Percentiles rank a stretch among this genome's conserved stretches.
These are phyloP conservation scores for Aspergillus sp. DNA, from an alignment of 2,329 filamentous ascomycete genomes.

Conservation along the genomic window DNA sequence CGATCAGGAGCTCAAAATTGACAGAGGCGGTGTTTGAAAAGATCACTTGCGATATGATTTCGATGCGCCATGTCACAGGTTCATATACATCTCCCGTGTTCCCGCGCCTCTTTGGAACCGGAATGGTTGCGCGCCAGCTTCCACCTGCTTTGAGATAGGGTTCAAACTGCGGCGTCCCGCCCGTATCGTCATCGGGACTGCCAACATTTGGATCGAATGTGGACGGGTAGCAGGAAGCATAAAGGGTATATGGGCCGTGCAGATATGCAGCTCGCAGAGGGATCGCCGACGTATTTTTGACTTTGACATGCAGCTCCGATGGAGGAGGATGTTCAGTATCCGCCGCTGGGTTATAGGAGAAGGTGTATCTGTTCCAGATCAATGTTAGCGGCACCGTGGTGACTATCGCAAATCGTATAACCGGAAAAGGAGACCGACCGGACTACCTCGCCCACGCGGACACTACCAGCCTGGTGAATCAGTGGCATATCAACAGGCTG, in stretches of 20 bases:
- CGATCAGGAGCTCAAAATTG: constrained; percentile 81
- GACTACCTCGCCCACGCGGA: constrained; percentile 92
- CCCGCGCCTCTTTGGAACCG: constrained; percentile 65
- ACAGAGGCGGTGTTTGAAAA: constrained; percentile 89
- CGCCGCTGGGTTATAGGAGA: constrained; percentile 85
- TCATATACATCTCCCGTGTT: constrained; percentile 18
- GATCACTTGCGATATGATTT: constrained; percentile 87
- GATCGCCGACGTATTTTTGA: constrained; percentile 89
- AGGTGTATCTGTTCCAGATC: constrained; percentile 57
- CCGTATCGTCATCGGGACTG: constrained; percentile 56
- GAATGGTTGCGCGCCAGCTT: constrained; percentile 75
- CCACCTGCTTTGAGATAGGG: constrained; percentile 94
- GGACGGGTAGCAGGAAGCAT: constrained; percentile 79
- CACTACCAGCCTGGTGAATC: constrained; percentile 82
- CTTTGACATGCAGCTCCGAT: constrained; percentile 73
- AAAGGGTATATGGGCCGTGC: constrained; percentile 90
- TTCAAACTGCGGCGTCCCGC: constrained; percentile 87
- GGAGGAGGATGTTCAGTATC: constrained; percentile 90
- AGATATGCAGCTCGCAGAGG: constrained; percentile 92
- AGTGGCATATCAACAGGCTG: constrained; percentile 67
- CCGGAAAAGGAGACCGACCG: constrained; percentile 55
- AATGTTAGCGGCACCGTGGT: constrained; percentile 3
- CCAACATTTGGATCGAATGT: constrained; percentile 80
- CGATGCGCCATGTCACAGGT: constrained; percentile 79
- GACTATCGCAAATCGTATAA: not conserved